Evolutionary conservation across 371 early-diverging fungal genomes (phyloP), one percentile per base, ranked within the genome.

Genomic region (Lichtheimia corymbifera): DNA sequence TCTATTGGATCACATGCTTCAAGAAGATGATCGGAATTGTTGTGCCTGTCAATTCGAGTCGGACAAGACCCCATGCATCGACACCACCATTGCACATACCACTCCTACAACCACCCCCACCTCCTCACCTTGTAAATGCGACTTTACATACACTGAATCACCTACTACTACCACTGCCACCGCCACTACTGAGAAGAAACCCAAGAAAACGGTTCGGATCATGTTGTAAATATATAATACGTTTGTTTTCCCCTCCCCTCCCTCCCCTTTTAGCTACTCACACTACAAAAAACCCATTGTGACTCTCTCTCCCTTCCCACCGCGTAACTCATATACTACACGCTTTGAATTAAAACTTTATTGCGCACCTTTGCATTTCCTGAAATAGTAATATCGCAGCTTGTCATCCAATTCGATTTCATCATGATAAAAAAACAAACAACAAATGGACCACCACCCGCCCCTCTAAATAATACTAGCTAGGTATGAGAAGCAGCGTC

Each of bases 11-110:
- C 20, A 45, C 28, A 45, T 64, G 59, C 54, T 59, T 5, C 35
- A 35, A 35, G 59, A 59, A 47, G 59, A 59, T 3, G 64, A 63
- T 24, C 58, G 54, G 18, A 27, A 57, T 17, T 63, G 58, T 24
- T 58, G 59, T 45, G 53, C 55, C 9, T 58, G 58, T 35, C 59
- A 64, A 27, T 64, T 64, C 42, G 64, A 65, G 11, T 27, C 30
- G 5, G 25, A 15, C 40, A 41, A 30, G 13, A 1, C 59, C 24
- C 22, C 30, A 6, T 22, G 9, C 40, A 56, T 12, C 51, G 13
- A 14, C 50, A 40, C 18, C 55, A 20, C 27, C 27, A 24, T 49
- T 43, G 11, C 54, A 27, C 35, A 50, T 12, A 13, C 28, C 18
- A 17, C 43, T 17, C 35, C 50, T 7, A 42, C 53, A 13, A 25